These are phyloP conservation scores for Cucumis hystrix DNA, from an alignment of 306 rosid species.

Conservation along the genomic window DNA sequence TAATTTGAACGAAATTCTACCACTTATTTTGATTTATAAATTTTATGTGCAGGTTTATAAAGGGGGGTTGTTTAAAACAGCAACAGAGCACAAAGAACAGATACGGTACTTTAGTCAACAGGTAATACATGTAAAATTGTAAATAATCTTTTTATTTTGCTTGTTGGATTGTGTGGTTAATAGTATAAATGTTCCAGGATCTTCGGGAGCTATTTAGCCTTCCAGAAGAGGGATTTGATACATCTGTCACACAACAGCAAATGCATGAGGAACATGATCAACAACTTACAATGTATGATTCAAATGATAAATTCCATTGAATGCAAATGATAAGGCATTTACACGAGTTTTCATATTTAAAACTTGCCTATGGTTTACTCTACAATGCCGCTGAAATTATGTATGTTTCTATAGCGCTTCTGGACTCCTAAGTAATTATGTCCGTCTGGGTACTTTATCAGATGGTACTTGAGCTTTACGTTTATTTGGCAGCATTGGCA, in stretches of 20 bases:
- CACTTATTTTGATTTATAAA: background rate
- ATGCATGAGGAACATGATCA: slow-evolving; percentile 72
- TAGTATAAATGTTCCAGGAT: slow-evolving; percentile 40
- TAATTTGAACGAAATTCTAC: background rate
- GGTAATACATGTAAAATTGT: slow-evolving; percentile 25
- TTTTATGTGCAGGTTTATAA: slow-evolving; percentile 45
- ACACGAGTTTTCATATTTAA: background rate
- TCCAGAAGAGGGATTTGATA: slow-evolving; percentile 85
- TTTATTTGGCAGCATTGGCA: background rate
- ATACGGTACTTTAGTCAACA: slow-evolving; percentile 85
- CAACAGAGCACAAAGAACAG: slow-evolving; percentile 93
- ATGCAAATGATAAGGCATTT: background rate
- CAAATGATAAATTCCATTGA: background rate
- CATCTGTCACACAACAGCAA: slow-evolving; percentile 79
- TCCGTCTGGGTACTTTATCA: background rate
- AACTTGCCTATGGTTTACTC: background rate
- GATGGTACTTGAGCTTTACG: background rate
- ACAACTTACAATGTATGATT: slow-evolving; percentile 43
- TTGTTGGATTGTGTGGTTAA: background rate
- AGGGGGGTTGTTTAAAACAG: slow-evolving; percentile 84
- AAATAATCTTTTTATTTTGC: background rate
- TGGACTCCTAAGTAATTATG: background rate
- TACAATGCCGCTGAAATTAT: background rate
- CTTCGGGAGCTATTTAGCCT: slow-evolving; percentile 82
- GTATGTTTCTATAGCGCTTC: background rate